Percentiles rank a stretch among this genome's conserved stretches.
These are phyloP conservation scores for Dictyostelium purpureum DNA, from an alignment of 78 protist genomes.

Conservation along the genomic window DNA sequence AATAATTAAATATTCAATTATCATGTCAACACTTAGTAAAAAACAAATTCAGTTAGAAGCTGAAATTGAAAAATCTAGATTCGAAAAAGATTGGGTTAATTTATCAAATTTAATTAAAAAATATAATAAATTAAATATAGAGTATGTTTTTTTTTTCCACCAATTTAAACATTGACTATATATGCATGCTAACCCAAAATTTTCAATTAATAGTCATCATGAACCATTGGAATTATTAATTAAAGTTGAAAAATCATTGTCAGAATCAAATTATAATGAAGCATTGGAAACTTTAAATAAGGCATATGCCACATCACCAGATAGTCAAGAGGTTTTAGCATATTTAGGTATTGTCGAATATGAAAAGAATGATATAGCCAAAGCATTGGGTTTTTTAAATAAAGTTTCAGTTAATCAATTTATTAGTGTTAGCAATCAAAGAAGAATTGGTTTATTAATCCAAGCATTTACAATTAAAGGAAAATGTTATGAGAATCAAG, in stretches of 20 bases:
- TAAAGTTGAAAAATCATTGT: slow-evolving; percentile 45
- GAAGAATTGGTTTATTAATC: slow-evolving; percentile 24
- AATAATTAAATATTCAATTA: background rate
- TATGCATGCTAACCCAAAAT: background rate
- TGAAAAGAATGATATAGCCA: slow-evolving; percentile 40
- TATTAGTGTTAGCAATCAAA: background rate
- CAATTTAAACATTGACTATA: background rate
- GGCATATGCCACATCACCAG: slow-evolving; percentile 15
- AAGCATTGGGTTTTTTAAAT: slow-evolving; percentile 8
- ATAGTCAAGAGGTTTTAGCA: slow-evolving; percentile 50
- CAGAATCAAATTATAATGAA: slow-evolving; percentile 43
- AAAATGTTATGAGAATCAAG: slow-evolving; percentile 51
- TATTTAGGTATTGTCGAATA: slow-evolving; percentile 61
- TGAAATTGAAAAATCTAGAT: slow-evolving; percentile 71
- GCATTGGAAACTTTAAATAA: slow-evolving; percentile 42
- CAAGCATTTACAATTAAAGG: slow-evolving; percentile 54
- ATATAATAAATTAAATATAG: slow-evolving; percentile 5
- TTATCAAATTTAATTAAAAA: background rate
- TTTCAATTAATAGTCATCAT: background rate
- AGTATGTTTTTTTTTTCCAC: background rate
- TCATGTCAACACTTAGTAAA: slow-evolving; percentile 19
- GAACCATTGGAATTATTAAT: slow-evolving; percentile 28
- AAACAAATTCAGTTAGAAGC: slow-evolving; percentile 7
- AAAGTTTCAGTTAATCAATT: slow-evolving; percentile 35
- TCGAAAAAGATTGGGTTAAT: slow-evolving; percentile 39